Percentiles rank a stretch among this genome's conserved stretches.
These are phyloP conservation scores for Eimeria nieschulzi DNA, from an alignment of 169 alveolate genomes.

Conservation along the genomic window DNA sequence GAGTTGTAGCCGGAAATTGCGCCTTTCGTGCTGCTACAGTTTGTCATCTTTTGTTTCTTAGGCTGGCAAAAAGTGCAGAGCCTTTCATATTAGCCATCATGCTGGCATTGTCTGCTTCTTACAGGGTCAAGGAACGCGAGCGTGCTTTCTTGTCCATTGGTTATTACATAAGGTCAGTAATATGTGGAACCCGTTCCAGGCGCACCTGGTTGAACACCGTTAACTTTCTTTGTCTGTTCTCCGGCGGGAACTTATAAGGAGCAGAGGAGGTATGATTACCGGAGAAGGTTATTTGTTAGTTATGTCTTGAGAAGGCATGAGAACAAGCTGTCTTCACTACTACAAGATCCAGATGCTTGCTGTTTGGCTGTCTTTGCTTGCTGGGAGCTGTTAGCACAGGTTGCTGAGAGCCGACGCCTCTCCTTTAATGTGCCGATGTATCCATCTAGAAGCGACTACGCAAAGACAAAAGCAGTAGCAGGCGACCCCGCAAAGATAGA, in stretches of 20 bases:
- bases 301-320: no score
- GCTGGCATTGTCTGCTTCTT: background rate
- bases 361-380: no score
- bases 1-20: background rate
- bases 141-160: slow-evolving; percentile 13
- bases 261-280: no score
- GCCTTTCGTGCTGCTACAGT: background rate
- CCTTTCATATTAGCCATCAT: background rate
- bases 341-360: no score
- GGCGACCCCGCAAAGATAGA: background rate
- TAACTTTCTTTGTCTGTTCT: no score
- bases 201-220: no score
- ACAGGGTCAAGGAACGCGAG: slow-evolving; percentile 12
- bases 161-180: slow-evolving; percentile 28
- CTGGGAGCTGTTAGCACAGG: background rate
- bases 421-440: background rate
- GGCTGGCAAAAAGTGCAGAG: no score
- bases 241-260: no score
- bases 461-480: background rate
- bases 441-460: background rate
- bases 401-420: background rate
- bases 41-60: background rate
- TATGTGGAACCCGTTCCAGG: no score
- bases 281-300: no score
- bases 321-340: no score